These are phyloP conservation scores for Boletus sp. DNA, from an alignment of 768 basidiomycete genomes.

Conservation along the genomic window DNA sequence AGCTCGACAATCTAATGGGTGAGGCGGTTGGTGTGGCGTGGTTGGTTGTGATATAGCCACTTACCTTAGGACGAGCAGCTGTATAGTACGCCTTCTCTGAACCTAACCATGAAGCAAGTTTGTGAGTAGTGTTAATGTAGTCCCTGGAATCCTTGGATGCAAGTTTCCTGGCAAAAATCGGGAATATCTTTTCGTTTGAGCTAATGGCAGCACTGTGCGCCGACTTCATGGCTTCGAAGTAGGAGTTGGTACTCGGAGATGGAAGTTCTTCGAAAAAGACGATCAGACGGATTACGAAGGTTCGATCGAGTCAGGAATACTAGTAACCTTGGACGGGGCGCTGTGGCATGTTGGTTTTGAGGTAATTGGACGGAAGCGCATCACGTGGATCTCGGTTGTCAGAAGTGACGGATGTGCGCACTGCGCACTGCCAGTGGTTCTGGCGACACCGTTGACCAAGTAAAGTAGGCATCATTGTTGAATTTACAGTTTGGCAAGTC, in stretches of 20 bases:
- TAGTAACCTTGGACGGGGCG: slow-evolving; percentile 6
- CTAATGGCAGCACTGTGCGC: slow-evolving; percentile 20
- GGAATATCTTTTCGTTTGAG: slow-evolving; percentile 39
- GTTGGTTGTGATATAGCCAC: slow-evolving; percentile 6
- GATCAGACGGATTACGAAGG: background rate
- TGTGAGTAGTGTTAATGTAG: slow-evolving; percentile 28
- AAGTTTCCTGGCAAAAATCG: slow-evolving; percentile 34
- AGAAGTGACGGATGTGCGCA: too few relatives aligned
- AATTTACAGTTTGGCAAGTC: too few relatives aligned
- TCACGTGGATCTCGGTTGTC: too few relatives aligned
- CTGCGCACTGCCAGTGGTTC: too few relatives aligned
- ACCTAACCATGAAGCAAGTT: slow-evolving; percentile 44
- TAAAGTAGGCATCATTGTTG: too few relatives aligned
- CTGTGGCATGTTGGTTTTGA: background rate
- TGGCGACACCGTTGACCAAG: too few relatives aligned
- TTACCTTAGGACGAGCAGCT: slow-evolving; percentile 48
- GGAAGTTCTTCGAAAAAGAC: slow-evolving; percentile 5
- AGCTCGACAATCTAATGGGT: slow-evolving; percentile 48
- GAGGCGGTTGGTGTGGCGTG: slow-evolving; percentile 2
- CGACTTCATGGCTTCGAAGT: slow-evolving; percentile 13
- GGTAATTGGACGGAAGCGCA: too few relatives aligned
- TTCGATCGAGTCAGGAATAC: background rate
- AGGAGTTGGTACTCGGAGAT: background rate
- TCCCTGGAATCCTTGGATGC: slow-evolving; percentile 27
- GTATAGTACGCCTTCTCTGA: slow-evolving; percentile 53